Evolutionary conservation across 345 rosid genomes (phyloP).

Genomic region (Pistacia vera): DNA sequence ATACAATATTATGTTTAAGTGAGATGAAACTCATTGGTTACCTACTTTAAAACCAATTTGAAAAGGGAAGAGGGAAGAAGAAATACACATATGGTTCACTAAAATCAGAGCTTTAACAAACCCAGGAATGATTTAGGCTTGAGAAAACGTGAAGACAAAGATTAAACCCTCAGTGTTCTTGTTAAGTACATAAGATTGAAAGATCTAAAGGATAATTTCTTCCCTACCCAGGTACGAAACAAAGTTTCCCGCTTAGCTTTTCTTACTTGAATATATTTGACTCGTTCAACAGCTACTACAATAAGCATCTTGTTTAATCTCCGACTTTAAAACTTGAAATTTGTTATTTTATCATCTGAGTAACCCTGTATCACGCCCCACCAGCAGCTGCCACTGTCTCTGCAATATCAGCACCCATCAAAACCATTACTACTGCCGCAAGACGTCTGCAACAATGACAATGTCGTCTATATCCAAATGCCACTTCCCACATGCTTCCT

Average conservation of each 20-base stretch:
- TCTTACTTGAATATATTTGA: not conserved
- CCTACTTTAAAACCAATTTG: not conserved
- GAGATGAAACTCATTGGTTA: not conserved
- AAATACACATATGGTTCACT: not conserved
- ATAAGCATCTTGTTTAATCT: not conserved
- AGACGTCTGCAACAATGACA: not conserved
- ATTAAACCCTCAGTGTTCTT: not conserved
- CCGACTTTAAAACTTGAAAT: not conserved
- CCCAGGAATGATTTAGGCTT: not conserved
- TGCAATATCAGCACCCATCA: slow-evolving; percentile 2
- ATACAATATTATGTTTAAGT: not conserved
- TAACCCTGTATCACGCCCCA: not conserved
- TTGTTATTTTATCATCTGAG: not conserved
- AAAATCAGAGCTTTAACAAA: not conserved
- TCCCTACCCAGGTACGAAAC: too few species aligned
- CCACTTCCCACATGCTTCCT: not conserved
- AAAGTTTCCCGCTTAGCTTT: not conserved
- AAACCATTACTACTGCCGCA: not conserved
- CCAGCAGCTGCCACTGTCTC: not conserved
- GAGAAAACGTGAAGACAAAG: not conserved
- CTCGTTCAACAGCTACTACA: not conserved
- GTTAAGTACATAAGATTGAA: not conserved
- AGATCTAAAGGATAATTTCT: too few species aligned
- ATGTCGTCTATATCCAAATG: not conserved
- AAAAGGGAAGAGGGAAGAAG: not conserved